A percentile compares a stretch with the other conserved stretches of the same genome.
These are phyloP conservation scores for Apiotrichum akiyoshidainum DNA, from an alignment of 1,284 basidiomycete species.

Conservation along the genomic window DNA sequence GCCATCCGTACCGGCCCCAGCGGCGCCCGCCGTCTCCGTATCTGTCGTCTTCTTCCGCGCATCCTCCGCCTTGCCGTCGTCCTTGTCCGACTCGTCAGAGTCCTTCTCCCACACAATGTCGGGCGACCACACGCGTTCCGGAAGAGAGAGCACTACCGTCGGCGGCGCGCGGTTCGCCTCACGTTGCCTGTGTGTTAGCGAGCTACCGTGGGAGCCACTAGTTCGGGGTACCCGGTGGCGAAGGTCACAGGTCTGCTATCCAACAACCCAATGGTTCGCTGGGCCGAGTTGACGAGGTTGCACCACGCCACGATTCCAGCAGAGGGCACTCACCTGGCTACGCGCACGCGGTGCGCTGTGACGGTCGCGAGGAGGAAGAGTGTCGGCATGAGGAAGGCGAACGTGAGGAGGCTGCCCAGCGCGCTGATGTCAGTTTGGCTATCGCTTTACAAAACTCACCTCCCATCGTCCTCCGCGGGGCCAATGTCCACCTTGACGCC, in stretches of 20 bases:
- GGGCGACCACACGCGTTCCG: conserved; percentile 49
- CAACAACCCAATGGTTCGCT: no score
- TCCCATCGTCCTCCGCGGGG: conserved; percentile 39
- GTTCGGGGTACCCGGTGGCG: background rate
- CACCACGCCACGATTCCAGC: no score
- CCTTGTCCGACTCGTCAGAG: conserved; percentile 24
- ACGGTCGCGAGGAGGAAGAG: conserved; percentile 46
- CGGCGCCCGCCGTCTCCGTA: background rate
- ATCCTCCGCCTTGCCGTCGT: conserved; percentile 5
- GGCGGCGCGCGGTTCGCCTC: conserved; percentile 49
- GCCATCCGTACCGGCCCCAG: no score
- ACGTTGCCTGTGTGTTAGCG: conserved; percentile 35
- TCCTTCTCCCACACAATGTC: conserved; percentile 52
- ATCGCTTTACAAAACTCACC: conserved; percentile 26
- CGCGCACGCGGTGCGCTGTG: conserved; percentile 42
- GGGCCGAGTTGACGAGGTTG: no score
- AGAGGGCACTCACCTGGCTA: conserved; percentile 36
- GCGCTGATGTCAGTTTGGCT: conserved; percentile 30
- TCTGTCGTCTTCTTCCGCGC: no score
- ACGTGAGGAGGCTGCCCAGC: conserved; percentile 42
- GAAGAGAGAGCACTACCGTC: conserved; percentile 46
- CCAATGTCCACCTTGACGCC: conserved; percentile 40
- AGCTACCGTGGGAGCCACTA: background rate
- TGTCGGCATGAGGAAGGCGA: conserved; percentile 47
- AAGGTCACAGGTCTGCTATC: no score